Evolutionary conservation across 208 protist species (phyloP).

Genomic region (Trypanosoma platydactyli): DNA sequence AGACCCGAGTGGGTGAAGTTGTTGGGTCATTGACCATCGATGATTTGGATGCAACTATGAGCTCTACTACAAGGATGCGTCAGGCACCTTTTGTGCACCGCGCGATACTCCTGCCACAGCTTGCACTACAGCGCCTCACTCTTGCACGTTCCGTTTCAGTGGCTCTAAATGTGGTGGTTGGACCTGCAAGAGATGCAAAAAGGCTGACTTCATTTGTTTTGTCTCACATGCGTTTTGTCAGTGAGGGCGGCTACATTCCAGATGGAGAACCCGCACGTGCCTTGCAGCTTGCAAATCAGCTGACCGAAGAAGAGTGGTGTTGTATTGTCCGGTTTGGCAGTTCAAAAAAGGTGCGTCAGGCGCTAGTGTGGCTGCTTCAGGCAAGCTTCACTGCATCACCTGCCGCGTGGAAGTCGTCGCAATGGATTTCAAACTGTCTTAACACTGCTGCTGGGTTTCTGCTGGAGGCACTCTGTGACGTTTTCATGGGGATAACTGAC

Average conservation of each 20-base stretch:
- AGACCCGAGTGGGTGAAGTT: constrained; percentile 46
- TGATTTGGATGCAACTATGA: constrained; percentile 32
- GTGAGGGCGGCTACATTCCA: constrained; percentile 17
- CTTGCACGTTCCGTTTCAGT: constrained; percentile 53
- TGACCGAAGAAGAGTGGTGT: constrained; percentile 61
- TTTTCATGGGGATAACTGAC: constrained; percentile 40
- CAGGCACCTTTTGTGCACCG: constrained; percentile 28
- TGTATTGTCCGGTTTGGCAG: constrained; percentile 54
- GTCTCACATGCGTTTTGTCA: constrained; percentile 16
- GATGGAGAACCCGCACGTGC: constrained; percentile 16
- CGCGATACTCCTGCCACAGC: constrained; percentile 29
- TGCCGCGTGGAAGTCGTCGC: background rate
- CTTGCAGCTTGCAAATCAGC: constrained; percentile 39
- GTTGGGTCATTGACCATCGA: constrained; percentile 32
- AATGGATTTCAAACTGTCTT: constrained; percentile 57
- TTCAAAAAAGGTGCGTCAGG: constrained; percentile 39
- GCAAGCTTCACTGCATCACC: constrained; percentile 20
- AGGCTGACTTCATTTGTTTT: constrained; percentile 50
- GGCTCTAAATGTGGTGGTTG: constrained; percentile 36
- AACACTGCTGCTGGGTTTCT: constrained; percentile 42
- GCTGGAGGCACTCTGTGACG: constrained; percentile 61
- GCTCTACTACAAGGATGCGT: constrained; percentile 26
- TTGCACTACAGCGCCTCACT: constrained; percentile 44
- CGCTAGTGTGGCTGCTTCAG: constrained; percentile 54
- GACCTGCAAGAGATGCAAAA: constrained; percentile 31